Conservation (phyloP, 805 yeast genomes). For the Grigorovia transvaalensis region DNA sequence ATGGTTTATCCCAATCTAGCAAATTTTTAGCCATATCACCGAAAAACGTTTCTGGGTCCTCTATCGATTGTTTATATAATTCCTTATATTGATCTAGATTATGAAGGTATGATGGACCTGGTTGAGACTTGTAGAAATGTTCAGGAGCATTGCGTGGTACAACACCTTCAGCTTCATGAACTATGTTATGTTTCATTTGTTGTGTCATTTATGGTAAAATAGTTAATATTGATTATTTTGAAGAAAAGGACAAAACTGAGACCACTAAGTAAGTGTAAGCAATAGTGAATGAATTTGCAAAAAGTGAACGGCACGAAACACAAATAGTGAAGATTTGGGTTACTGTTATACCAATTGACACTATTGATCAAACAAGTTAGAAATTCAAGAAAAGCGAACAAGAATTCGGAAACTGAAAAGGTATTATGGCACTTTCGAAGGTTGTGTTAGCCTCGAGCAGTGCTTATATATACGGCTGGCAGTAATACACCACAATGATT, state of each 20-base stretch:
- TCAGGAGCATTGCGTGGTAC: constrained; percentile 28
- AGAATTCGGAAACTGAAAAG: background rate
- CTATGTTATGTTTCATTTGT: constrained; percentile 26
- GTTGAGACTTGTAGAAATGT: constrained; percentile 33
- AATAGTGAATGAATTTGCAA: background rate
- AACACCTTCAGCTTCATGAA: constrained; percentile 33
- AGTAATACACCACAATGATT: no score
- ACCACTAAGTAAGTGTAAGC: background rate
- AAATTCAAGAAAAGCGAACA: no score
- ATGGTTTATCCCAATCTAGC: constrained; percentile 70
- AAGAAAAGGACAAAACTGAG: no score
- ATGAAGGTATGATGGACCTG: constrained; percentile 38
- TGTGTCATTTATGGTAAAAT: constrained; percentile 4
- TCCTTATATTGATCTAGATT: constrained; percentile 58
- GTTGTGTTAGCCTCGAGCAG: no score
- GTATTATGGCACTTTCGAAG: no score
- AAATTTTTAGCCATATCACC: constrained; percentile 66
- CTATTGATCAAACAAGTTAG: background rate
- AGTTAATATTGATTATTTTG: no score
- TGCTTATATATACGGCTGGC: no score
- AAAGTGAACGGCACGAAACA: background rate
- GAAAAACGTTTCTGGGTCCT: constrained; percentile 74
- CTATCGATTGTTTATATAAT: constrained; percentile 68
- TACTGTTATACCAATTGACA: background rate
- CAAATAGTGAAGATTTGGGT: background rate